These are phyloP conservation scores for Saussurea involucrata DNA, from an alignment of 129 eudicot species.

Conservation along the genomic window DNA sequence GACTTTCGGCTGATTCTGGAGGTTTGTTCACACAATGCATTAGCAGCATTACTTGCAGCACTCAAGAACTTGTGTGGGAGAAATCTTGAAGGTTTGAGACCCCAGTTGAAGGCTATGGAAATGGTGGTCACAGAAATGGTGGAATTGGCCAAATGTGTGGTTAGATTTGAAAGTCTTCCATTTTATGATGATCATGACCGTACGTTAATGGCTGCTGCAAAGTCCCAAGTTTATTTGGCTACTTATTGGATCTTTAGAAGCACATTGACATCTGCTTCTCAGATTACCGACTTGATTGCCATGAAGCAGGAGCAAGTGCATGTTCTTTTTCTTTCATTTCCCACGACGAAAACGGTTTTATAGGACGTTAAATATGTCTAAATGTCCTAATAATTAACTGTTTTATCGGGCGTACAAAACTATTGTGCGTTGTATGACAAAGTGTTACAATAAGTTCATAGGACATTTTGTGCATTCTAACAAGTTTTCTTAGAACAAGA, in stretches of 20 bases:
- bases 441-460: too few species aligned
- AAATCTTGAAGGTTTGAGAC: conserved; percentile 42
- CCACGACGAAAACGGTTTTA: background rate
- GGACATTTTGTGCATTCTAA: too few species aligned
- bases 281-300: conserved; percentile 56
- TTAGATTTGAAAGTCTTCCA: conserved; percentile 68
- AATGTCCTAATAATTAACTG: background rate
- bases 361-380: background rate
- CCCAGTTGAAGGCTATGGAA: conserved; percentile 47
- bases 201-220: conserved; percentile 39
- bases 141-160: conserved; percentile 57
- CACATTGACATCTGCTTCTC: conserved; percentile 58
- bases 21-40: conserved; percentile 45
- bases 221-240: conserved; percentile 59
- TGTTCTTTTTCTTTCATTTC: conserved; percentile 36
- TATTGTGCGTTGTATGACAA: too few species aligned
- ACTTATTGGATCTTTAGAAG: conserved; percentile 72
- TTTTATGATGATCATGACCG: conserved; percentile 45
- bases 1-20: conserved; percentile 67
- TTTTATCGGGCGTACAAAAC: background rate
- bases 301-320: conserved; percentile 74
- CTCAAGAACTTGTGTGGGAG: conserved; percentile 59
- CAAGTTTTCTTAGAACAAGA: background rate
- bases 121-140: conserved; percentile 57
- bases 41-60: conserved; percentile 65